Percentiles rank a stretch among this genome's conserved stretches.
Evolutionary conservation across 306 rosid species (phyloP).

Genomic region (Ormosia semicastrata): DNA sequence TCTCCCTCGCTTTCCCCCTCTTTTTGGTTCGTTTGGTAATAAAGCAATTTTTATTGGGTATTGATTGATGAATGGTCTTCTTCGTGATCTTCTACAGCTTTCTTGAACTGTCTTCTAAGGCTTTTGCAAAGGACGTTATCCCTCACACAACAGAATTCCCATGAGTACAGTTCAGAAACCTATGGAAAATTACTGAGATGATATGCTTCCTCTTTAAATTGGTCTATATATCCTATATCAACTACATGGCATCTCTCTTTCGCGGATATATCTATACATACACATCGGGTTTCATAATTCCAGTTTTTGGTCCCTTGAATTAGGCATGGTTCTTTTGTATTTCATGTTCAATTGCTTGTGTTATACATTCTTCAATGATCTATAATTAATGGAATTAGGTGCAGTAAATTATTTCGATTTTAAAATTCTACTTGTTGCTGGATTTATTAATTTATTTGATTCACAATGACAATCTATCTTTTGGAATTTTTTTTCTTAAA

Average conservation of each 20-base stretch:
- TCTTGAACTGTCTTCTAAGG: slow-evolving; percentile 47
- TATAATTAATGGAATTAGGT: too few relatives aligned
- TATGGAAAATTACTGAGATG: slow-evolving; percentile 45
- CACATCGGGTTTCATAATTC: background rate
- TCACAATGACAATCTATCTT: too few relatives aligned
- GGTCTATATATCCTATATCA: background rate
- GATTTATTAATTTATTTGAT: too few relatives aligned
- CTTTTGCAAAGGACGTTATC: background rate
- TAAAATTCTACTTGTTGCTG: too few relatives aligned
- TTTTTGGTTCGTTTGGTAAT: background rate
- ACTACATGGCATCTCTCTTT: background rate
- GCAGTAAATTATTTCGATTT: too few relatives aligned
- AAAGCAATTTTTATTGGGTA: background rate
- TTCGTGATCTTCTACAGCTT: slow-evolving; percentile 58
- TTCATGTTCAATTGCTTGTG: too few relatives aligned
- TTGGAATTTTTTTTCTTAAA: too few relatives aligned
- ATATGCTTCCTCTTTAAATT: slow-evolving; percentile 7
- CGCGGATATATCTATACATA: background rate
- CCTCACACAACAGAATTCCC: background rate
- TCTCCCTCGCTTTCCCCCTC: too few relatives aligned
- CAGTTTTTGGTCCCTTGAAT: background rate
- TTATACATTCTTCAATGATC: too few relatives aligned
- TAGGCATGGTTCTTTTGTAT: too few relatives aligned
- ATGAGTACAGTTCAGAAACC: slow-evolving; percentile 42
- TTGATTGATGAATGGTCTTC: slow-evolving; percentile 33